Conservation (phyloP, 2,329 filamentous ascomycete genomes). For the Aspergillus brasiliensis region DNA sequence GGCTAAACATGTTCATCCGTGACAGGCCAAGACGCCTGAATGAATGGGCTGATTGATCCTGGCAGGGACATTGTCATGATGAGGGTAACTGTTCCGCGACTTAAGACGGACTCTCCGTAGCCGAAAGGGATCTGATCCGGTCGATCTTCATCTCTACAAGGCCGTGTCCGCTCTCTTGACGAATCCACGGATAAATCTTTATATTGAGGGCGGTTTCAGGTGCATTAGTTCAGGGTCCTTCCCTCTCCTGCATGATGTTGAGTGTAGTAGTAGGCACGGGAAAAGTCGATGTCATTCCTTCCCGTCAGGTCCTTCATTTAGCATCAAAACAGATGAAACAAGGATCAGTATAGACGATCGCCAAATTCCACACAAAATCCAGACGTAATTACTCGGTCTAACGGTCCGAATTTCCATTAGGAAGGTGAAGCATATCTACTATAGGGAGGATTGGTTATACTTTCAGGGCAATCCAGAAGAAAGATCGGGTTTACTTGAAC, state of each 20-base stretch:
- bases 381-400: background rate
- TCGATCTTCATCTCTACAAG: conserved; percentile 17
- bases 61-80: background rate
- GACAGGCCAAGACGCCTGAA: background rate
- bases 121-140: conserved; percentile 15
- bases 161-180: background rate
- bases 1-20: background rate
- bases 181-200: background rate
- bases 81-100: background rate
- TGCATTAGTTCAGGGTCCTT: background rate
- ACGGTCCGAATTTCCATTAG: conserved; percentile 15
- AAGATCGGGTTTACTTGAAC: background rate
- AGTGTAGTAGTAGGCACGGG: background rate
- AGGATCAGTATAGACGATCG: background rate
- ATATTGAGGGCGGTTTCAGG: background rate
- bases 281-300: no score
- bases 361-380: background rate
- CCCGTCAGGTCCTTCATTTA: no score
- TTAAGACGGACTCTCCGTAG: conserved; percentile 16
- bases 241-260: background rate
- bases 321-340: background rate
- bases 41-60: background rate
- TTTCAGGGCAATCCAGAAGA: background rate
- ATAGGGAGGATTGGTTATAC: background rate
- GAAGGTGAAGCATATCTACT: background rate